A percentile compares a stretch with the other conserved stretches of the same genome.
phyloP scores from a whole-genome alignment of 345 rosid genomes.

The Moringa oleifera region DNA sequence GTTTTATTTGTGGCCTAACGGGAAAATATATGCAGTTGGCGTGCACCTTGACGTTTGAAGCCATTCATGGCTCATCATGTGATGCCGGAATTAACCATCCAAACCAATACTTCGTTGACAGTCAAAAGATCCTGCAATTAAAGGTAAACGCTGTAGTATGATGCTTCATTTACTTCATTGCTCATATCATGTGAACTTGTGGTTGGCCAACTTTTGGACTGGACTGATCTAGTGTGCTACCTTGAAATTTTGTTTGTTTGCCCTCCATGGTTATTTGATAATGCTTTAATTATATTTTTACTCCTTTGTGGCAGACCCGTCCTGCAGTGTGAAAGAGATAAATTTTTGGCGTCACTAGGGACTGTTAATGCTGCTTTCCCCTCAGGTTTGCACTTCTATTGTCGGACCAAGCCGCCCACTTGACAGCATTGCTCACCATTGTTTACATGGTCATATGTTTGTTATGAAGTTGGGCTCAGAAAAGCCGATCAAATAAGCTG shows the following conservation, averaged over 20 bases:
- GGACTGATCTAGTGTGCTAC: background rate
- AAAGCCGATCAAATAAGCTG: slow-evolving; percentile 12
- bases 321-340: slow-evolving; percentile 17
- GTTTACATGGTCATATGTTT: slow-evolving; percentile 9
- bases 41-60: slow-evolving; percentile 87
- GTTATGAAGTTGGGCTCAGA: slow-evolving; percentile 4
- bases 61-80: slow-evolving; percentile 55
- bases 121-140: slow-evolving; percentile 59
- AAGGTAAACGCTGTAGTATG: slow-evolving; percentile 40
- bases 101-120: slow-evolving; percentile 78
- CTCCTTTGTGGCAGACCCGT: slow-evolving; percentile 20
- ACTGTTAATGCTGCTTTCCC: slow-evolving; percentile 5
- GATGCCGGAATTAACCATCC: slow-evolving; percentile 95
- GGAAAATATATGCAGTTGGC: slow-evolving; percentile 56
- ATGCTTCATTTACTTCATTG: background rate
- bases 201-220: background rate
- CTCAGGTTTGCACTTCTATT: slow-evolving; percentile 21
- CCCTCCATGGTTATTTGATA: background rate
- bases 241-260: background rate
- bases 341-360: slow-evolving; percentile 9
- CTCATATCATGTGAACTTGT: background rate
- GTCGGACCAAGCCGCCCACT: slow-evolving; percentile 2
- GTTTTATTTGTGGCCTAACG: slow-evolving; percentile 7
- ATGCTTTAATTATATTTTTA: background rate
- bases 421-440: background rate